A percentile compares a stretch with the other conserved stretches of the same genome.
Evolutionary conservation across 192 early-diverging fungal species (phyloP).

Genomic region (Coemansia sp.): DNA sequence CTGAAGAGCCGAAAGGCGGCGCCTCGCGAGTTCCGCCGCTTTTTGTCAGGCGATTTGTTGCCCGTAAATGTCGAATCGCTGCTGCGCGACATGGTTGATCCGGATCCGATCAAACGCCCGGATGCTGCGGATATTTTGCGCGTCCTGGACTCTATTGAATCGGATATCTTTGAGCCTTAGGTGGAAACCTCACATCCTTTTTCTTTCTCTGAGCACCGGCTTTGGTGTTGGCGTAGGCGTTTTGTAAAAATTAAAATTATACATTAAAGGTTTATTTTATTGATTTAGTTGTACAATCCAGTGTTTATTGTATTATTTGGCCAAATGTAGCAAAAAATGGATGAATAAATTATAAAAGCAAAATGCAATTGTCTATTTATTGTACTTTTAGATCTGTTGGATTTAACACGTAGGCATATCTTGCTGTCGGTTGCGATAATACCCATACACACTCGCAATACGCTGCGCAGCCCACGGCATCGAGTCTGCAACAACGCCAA

Average conservation of each 20-base stretch:
- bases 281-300: too few species aligned
- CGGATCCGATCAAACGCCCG: slow-evolving; percentile 41
- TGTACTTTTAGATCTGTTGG: neutral
- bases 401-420: neutral
- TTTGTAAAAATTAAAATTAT: too few species aligned
- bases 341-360: too few species aligned
- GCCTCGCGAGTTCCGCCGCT: slow-evolving; percentile 43
- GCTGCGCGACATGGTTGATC: slow-evolving; percentile 40
- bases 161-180: slow-evolving; percentile 46
- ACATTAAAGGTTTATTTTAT: too few species aligned
- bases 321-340: neutral
- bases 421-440: neutral
- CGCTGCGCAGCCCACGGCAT: slow-evolving; percentile 11
- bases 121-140: slow-evolving; percentile 40
- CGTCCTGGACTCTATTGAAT: slow-evolving; percentile 38
- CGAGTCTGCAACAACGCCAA: slow-evolving; percentile 4
- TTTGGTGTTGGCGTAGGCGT: too few species aligned
- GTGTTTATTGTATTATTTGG: too few species aligned
- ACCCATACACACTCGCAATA: slow-evolving; percentile 20
- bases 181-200: too few species aligned
- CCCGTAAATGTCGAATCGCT: slow-evolving; percentile 36
- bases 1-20: slow-evolving; percentile 31
- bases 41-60: slow-evolving; percentile 44
- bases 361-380: neutral
- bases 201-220: too few species aligned